These are phyloP conservation scores for Suhomyces faveliae DNA, from an alignment of 805 yeast genomes.

Conservation along the genomic window DNA sequence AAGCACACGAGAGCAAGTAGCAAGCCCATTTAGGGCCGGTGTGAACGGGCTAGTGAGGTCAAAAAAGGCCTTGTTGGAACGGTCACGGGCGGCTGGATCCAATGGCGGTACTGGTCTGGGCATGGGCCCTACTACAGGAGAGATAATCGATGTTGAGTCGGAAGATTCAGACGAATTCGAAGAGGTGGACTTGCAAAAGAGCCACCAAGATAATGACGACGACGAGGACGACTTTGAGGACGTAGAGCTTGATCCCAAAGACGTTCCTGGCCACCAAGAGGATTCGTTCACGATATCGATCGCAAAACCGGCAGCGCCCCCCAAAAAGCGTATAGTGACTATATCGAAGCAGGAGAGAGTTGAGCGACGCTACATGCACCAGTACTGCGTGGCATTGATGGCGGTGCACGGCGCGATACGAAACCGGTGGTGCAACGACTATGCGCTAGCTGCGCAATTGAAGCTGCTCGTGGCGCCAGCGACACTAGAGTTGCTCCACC, in stretches of 20 bases:
- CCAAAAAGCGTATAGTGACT: constrained; percentile 28
- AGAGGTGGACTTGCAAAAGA: constrained; percentile 23
- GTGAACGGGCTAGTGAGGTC: not conserved
- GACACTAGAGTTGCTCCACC: constrained; percentile 40
- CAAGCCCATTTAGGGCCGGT: not conserved
- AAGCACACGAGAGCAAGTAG: not conserved
- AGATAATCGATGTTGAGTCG: not conserved
- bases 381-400: constrained; percentile 56
- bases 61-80: not conserved
- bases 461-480: constrained; percentile 47
- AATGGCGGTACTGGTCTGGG: constrained; percentile 3
- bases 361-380: constrained; percentile 55
- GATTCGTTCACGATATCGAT: constrained; percentile 9
- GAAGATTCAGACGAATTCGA: constrained; percentile 34
- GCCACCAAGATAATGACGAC: constrained; percentile 12
- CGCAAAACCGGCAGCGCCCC: constrained; percentile 13
- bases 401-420: constrained; percentile 65
- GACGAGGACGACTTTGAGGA: constrained; percentile 27
- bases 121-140: not conserved
- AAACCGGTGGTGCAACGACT: constrained; percentile 71
- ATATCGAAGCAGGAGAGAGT: constrained; percentile 56
- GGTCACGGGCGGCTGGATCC: not conserved
- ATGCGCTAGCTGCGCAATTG: constrained; percentile 39
- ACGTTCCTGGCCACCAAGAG: not conserved
- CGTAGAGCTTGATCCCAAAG: constrained; percentile 13